Evolutionary conservation across 1,284 basidiomycete species (phyloP).

Genomic region (Butyriboletus appendiculatus): DNA sequence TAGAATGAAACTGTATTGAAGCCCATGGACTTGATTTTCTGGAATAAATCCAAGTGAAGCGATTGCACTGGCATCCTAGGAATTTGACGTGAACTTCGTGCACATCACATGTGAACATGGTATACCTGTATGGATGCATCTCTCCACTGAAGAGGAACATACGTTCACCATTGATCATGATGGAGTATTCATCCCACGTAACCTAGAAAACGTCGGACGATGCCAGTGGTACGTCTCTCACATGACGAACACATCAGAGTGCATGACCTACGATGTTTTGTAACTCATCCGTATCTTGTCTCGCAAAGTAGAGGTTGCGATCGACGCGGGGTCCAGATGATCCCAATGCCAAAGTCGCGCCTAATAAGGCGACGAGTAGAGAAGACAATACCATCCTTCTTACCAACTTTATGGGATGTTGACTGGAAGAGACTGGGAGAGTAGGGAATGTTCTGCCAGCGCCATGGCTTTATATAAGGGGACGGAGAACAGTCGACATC

Average conservation of each 20-base stretch:
- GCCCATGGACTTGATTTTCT: conserved; percentile 49
- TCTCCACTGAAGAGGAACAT: conserved; percentile 49
- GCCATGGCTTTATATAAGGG: conserved; percentile 3
- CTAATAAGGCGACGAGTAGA: conserved; percentile 16
- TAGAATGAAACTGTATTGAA: conserved; percentile 50
- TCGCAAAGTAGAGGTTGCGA: conserved; percentile 18
- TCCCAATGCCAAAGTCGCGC: conserved; percentile 7
- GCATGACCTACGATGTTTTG: conserved; percentile 19
- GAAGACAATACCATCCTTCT: conserved; percentile 14
- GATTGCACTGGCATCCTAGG: conserved; percentile 43
- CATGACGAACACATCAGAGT: not conserved
- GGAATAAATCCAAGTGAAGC: conserved; percentile 45
- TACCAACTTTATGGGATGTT: not conserved
- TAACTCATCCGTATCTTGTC: conserved; percentile 16
- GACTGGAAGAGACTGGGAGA: not conserved
- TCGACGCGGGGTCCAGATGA: conserved; percentile 6
- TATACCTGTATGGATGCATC: conserved; percentile 47
- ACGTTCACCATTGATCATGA: conserved; percentile 48
- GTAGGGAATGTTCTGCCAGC: not conserved
- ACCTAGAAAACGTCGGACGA: conserved; percentile 24
- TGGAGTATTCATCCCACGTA: conserved; percentile 51
- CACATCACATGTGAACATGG: not conserved
- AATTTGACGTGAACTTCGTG: not conserved
- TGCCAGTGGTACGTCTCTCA: not conserved
- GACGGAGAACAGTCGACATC: not conserved